phyloP scores from a whole-genome alignment of 129 eudicot species.

The Helianthus annuus region HanXRQr2.0-SUNRISE NC_035445.2:115116565-115117064 shows the following conservation, averaged over 20 bases:
- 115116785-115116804: constrained; percentile 64
- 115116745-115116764: constrained; percentile 67
- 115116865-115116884: constrained; percentile 93
- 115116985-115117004: constrained; percentile 31
- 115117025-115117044: too few relatives aligned
- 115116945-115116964: too few relatives aligned
- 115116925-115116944: constrained; percentile 55
- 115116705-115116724: constrained; percentile 91
- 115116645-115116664: not conserved
- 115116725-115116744: constrained; percentile 97
- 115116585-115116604: constrained; percentile 97
- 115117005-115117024: too few relatives aligned
- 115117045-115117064: too few relatives aligned
- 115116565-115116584: constrained; percentile 66
- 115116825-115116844: constrained; percentile 4
- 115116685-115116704: constrained; percentile 37
- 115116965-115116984: not conserved
- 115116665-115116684: not conserved
- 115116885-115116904: constrained; percentile 93
- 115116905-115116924: constrained; percentile 98
- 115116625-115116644: constrained; percentile 57
- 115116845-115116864: constrained; percentile 63
- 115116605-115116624: constrained; percentile 99
- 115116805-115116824: constrained; percentile 19
- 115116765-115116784: constrained; percentile 92